phyloP scores from a whole-genome alignment of 1,284 basidiomycete genomes.

The Trichosporon asahii region DNA sequence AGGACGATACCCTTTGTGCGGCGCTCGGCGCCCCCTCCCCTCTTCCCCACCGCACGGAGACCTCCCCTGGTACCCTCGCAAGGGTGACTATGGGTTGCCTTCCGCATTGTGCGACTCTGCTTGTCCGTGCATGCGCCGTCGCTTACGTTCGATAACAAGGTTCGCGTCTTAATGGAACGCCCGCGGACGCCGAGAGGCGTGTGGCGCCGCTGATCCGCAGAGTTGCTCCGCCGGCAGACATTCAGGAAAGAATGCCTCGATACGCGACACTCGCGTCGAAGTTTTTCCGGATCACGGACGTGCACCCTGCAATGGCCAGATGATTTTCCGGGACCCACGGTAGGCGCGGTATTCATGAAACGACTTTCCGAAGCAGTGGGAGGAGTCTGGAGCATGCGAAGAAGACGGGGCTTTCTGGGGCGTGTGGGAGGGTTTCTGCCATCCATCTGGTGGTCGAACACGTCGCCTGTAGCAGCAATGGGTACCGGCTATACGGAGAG shows the following conservation, averaged over 20 bases:
- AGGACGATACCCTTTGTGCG: not conserved
- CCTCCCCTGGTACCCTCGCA: not conserved
- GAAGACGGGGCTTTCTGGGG: no score
- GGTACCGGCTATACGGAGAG: not conserved
- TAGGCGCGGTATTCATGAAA: not conserved
- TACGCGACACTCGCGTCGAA: not conserved
- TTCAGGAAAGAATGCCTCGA: not conserved
- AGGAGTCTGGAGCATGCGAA: not conserved
- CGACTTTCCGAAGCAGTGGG: not conserved
- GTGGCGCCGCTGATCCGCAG: not conserved
- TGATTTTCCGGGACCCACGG: not conserved
- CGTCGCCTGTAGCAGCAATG: no score
- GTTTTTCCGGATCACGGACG: not conserved
- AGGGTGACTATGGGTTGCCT: no score
- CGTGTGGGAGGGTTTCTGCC: not conserved
- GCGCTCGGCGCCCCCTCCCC: not conserved
- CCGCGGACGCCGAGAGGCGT: not conserved
- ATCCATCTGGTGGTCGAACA: not conserved
- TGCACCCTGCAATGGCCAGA: not conserved
- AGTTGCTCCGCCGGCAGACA: not conserved
- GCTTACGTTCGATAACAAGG: not conserved
- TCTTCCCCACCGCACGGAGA: not conserved
- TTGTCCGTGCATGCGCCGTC: not conserved
- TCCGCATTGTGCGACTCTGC: not conserved
- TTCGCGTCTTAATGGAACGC: not conserved